Conservation (phyloP, 495 filamentous ascomycete species). For the Annulohypoxylon moriforme region DNA sequence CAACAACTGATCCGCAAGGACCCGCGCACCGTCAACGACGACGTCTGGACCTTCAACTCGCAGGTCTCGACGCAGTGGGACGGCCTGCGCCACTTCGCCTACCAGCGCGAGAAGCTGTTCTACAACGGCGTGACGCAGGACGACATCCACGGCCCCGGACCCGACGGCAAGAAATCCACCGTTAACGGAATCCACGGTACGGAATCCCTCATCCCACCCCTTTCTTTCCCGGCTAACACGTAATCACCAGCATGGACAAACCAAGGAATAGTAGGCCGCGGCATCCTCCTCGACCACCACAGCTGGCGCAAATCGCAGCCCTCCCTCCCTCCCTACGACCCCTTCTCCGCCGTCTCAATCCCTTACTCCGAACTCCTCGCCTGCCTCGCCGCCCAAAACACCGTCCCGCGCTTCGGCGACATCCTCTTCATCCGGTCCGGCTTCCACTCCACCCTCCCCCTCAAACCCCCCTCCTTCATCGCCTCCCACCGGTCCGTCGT, state of each 20-base stretch:
- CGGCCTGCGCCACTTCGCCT: constrained; percentile 60
- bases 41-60: constrained; percentile 70
- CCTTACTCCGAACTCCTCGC: constrained; percentile 58
- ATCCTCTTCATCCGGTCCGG: constrained; percentile 65
- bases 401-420: constrained; percentile 64
- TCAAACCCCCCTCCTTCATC: constrained; percentile 48
- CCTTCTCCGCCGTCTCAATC: constrained; percentile 57
- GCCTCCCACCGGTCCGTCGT: constrained; percentile 43
- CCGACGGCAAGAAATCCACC: constrained; percentile 47
- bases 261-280: constrained; percentile 68
- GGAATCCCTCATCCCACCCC: neutral
- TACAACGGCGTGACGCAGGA: constrained; percentile 71
- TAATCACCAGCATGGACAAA: constrained; percentile 56
- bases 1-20: constrained; percentile 54
- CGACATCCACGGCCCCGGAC: constrained; percentile 61
- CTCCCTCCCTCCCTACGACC: constrained; percentile 49
- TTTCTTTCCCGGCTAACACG: neutral
- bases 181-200: constrained; percentile 65
- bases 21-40: constrained; percentile 64
- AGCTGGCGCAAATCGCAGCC: constrained; percentile 56
- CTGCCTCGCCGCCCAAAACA: constrained; percentile 60
- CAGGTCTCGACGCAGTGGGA: constrained; percentile 63
- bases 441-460: constrained; percentile 55
- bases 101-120: constrained; percentile 65
- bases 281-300: constrained; percentile 68